phyloP scores from a whole-genome alignment of 768 basidiomycete species.

The Leccinum obscurum region DNA sequence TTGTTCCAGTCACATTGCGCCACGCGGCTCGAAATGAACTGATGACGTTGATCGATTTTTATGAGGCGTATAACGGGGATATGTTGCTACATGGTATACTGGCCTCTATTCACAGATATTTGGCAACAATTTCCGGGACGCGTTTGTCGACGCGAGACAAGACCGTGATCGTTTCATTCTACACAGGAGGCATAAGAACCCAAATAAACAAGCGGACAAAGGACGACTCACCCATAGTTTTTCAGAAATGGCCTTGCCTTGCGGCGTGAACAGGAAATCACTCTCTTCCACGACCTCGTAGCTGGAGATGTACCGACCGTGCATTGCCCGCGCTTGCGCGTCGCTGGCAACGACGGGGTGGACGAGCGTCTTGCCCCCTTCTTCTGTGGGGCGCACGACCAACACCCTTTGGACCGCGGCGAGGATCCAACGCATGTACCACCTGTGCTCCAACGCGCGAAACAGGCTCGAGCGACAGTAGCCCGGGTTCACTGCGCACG shows the following conservation, averaged over 20 bases:
- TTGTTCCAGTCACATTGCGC: not conserved
- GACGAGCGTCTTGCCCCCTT: constrained; percentile 35
- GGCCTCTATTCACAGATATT: constrained; percentile 4
- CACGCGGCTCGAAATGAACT: constrained; percentile 1
- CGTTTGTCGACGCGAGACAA: constrained; percentile 18
- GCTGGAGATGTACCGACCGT: constrained; percentile 31
- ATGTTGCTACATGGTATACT: no score
- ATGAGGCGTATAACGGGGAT: not conserved
- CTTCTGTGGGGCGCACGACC: constrained; percentile 28
- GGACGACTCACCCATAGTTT: constrained; percentile 31
- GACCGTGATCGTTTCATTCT: constrained; percentile 19
- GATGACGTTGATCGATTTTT: not conserved
- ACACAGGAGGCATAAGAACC: not conserved
- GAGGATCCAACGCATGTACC: constrained; percentile 7
- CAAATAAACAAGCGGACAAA: not conserved
- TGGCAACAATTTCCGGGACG: constrained; percentile 18
- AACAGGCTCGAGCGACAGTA: constrained; percentile 31
- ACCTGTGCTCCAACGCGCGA: constrained; percentile 17
- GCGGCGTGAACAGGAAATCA: constrained; percentile 28
- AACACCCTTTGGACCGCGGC: constrained; percentile 12
- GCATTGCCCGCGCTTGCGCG: constrained; percentile 2
- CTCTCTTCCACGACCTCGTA: constrained; percentile 27
- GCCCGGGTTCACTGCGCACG: constrained; percentile 33
- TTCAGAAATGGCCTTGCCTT: constrained; percentile 28
- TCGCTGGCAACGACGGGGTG: constrained; percentile 26